Base-by-base conservation (phyloP, 2,329 filamentous ascomycete species). In the Claviceps sp. region DNA sequence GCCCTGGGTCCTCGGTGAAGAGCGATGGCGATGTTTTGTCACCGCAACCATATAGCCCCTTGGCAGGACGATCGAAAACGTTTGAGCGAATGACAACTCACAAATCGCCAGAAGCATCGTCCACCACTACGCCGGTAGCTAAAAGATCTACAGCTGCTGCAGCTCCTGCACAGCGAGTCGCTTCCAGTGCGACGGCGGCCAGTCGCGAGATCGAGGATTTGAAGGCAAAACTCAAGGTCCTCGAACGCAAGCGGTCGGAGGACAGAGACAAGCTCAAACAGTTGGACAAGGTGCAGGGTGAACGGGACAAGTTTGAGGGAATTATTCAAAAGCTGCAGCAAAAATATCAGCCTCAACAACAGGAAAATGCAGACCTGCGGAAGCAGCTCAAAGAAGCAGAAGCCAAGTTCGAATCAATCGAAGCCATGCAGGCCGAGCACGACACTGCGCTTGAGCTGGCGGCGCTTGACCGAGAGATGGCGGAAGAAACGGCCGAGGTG, bases 391-490 rank as follows among this genome's bases (percentile, higher is more conserved):
- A 89, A 61, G 87, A 94, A 59, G 79, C 84, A 0, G 82, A 93
- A 62, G 68, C 75, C 20, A 79, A 78, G 47, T 74, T 89, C 20
- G 81, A 86, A 52, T 65, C 67, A 0, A 72, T 93, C 2, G 87
- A 91, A 59, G 75, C 77, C 34, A 73, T 85, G 51, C 85, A 93
- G 63, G 48, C 87, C 7, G 89, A 96, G 58, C 84, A 94, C 65
- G 93, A 97, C 34, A 79, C 84, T 3, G 80, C 86, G 6, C 71
- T 96, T 62, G 93, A 98, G 68, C 79, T 93, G 67, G 89, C 89
- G 6, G 85, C 87, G 0, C 72, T 98, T 26, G 93, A 98, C 64
- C 82, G 88, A 45, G 91, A 98, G 67, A 95, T 97, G 87, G 93
- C 93, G 0, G 90, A 98, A 66, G 91, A 96, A 67, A 89, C 83